Evolutionary conservation across 2,329 filamentous ascomycete species (phyloP).

Genomic region (Chaetomium globosum): DNA sequence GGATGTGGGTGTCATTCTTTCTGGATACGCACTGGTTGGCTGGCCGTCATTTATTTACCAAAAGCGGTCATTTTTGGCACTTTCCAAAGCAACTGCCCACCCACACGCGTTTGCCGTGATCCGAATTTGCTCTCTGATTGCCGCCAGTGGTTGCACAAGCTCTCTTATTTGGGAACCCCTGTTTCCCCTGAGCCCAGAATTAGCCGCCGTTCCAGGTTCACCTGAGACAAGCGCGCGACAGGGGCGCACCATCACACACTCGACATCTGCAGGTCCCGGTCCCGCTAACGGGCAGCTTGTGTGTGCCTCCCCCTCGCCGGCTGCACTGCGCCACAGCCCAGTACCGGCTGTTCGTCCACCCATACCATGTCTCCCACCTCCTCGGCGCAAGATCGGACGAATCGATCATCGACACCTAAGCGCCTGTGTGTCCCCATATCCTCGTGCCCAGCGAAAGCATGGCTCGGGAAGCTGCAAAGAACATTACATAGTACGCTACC

Average conservation of each 20-base stretch:
- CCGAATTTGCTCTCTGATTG: background rate
- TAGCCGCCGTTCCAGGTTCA: constrained; percentile 17
- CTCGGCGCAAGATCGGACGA: constrained; percentile 22
- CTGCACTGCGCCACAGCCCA: constrained; percentile 14
- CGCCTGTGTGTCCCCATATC: constrained; percentile 21
- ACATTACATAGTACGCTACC: background rate
- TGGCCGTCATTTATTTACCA: no score
- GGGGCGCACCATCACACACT: constrained; percentile 2
- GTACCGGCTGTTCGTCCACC: background rate
- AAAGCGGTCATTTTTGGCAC: no score
- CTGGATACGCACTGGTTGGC: no score
- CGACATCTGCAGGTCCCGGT: constrained; percentile 1
- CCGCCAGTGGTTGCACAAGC: constrained; percentile 15
- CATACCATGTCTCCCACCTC: background rate
- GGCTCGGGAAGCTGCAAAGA: background rate
- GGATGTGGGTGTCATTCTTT: no score
- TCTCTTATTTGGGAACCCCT: background rate
- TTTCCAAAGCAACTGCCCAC: no score
- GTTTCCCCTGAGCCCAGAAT: background rate
- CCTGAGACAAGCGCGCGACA: constrained; percentile 23
- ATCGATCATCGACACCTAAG: constrained; percentile 31
- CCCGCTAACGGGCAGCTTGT: background rate
- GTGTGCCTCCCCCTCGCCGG: background rate
- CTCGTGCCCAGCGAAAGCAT: background rate
- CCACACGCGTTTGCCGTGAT: no score